Evolutionary conservation across 176 grass and related monocot species (phyloP).

Genomic region (Secale cereale): DNA sequence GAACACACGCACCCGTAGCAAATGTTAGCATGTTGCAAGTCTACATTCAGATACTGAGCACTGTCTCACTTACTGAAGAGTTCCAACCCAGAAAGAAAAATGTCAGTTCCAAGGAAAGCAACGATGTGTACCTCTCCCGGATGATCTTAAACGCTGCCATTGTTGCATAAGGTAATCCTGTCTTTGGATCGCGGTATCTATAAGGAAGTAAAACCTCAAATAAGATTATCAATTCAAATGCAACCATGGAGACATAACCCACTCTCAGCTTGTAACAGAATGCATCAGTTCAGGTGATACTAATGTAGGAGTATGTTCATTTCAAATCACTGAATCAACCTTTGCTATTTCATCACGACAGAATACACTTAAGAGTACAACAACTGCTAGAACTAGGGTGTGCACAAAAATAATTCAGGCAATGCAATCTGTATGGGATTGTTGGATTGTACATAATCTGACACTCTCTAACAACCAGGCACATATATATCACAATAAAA

Average conservation of each 20-base stretch:
- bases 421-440: neutral
- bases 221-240: conserved; percentile 23
- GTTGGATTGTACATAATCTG: neutral
- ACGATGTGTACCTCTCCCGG: conserved; percentile 49
- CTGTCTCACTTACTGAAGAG: neutral
- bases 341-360: neutral
- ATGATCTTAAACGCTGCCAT: conserved; percentile 88
- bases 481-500: neutral
- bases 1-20: neutral
- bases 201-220: conserved; percentile 27
- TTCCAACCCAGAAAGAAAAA: too few relatives aligned
- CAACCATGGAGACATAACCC: conserved; percentile 1
- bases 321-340: conserved; percentile 19
- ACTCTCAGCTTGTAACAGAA: conserved; percentile 3
- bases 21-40: neutral
- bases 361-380: neutral
- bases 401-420: neutral
- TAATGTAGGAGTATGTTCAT: neutral
- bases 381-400: neutral
- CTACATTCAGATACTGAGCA: neutral
- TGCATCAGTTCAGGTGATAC: neutral
- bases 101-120: neutral
- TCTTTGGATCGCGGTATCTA: conserved; percentile 93
- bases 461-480: neutral
- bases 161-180: conserved; percentile 84